A percentile compares a stretch with the other conserved stretches of the same genome.
These are phyloP conservation scores for Fragilaria crotonensis DNA, from an alignment of 108 stramenopile species.

Conservation along the genomic window DNA sequence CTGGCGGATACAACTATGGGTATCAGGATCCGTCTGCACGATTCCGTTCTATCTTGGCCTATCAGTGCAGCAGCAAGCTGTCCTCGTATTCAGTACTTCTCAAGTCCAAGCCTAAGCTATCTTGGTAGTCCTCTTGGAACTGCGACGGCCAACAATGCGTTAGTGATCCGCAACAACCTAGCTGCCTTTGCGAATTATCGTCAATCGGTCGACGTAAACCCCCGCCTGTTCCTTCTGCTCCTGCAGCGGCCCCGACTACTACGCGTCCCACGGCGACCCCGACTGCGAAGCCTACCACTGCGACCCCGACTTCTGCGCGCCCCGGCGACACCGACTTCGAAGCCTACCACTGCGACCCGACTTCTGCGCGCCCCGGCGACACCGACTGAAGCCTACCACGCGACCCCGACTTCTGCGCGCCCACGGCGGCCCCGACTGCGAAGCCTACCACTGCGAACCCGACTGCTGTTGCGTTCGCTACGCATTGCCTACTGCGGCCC, in stretches of 20 bases:
- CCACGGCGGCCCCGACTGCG: constrained; percentile 7
- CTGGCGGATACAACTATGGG: constrained; percentile 2
- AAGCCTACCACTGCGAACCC: not conserved
- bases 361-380: not conserved
- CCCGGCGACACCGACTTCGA: constrained; percentile 2
- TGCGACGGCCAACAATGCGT: not conserved
- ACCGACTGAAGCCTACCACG: not conserved
- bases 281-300: not conserved
- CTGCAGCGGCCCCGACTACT: constrained; percentile 6
- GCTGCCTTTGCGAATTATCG: constrained; percentile 3
- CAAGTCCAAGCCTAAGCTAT: constrained; percentile 1
- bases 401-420: constrained; percentile 9
- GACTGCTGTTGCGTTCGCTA: too few species aligned
- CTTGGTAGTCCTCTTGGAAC: not conserved
- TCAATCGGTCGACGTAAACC: not conserved
- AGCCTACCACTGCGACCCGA: not conserved
- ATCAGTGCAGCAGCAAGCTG: constrained; percentile 1
- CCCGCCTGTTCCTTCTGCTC: not conserved
- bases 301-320: too few species aligned
- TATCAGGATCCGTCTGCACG: constrained; percentile 7
- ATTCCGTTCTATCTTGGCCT: constrained; percentile 13
- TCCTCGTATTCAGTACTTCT: constrained; percentile 11
- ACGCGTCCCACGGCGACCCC: constrained; percentile 10
- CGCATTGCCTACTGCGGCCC: too few species aligned
- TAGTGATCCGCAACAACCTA: not conserved